Conservation (phyloP, 371 early-diverging fungal genomes). For the Syncephalastrum racemosum region DNA sequence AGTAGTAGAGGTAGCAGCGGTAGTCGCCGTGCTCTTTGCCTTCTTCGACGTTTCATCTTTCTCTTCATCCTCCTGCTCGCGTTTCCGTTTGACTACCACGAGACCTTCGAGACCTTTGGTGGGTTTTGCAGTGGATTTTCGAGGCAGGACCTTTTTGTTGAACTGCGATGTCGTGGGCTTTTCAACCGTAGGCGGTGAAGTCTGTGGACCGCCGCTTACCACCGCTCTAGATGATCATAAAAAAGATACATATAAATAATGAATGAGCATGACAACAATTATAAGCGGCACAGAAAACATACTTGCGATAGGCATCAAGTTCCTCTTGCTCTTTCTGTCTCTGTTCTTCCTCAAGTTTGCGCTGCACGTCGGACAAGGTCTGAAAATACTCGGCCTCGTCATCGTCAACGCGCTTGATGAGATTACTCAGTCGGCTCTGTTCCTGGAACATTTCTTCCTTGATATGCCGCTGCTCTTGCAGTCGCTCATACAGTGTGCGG, state of each 20-base stretch:
- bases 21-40: slow-evolving; percentile 9
- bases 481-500: slow-evolving; percentile 75
- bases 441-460: slow-evolving; percentile 73
- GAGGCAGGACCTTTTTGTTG: too few species aligned
- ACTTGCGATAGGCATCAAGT: slow-evolving; percentile 63
- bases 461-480: slow-evolving; percentile 70
- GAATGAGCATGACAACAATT: slow-evolving; percentile 10
- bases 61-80: slow-evolving; percentile 13
- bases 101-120: slow-evolving; percentile 23
- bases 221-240: slow-evolving; percentile 20
- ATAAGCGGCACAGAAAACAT: slow-evolving; percentile 1
- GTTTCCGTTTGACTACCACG: slow-evolving; percentile 36
- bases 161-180: background rate
- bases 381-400: slow-evolving; percentile 78
- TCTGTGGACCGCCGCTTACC: slow-evolving; percentile 1
- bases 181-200: slow-evolving; percentile 7
- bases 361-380: slow-evolving; percentile 59
- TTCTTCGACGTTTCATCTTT: slow-evolving; percentile 5
- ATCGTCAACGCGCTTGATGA: slow-evolving; percentile 71
- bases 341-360: slow-evolving; percentile 48
- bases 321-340: slow-evolving; percentile 58
- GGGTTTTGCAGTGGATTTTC: too few species aligned
- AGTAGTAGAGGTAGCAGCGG: slow-evolving; percentile 4
- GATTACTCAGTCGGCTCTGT: slow-evolving; percentile 67
- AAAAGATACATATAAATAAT: background rate